Base-by-base conservation (phyloP, 1,139 yeast species). In the Debaryomycetaceae sp. region DNA sequence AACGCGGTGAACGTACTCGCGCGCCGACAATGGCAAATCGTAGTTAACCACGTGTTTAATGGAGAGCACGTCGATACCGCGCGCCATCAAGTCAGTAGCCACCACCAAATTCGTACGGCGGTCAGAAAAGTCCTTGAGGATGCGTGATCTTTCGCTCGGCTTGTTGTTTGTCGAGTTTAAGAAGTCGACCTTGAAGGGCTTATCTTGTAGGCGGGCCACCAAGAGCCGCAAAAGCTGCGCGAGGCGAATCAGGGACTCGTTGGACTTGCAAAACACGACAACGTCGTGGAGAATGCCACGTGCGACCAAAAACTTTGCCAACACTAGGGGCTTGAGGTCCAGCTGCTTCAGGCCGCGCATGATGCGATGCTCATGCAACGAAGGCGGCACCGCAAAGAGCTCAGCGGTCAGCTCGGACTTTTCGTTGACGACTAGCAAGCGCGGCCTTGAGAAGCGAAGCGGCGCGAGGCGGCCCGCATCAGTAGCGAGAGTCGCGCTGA, bases 1-100 rank as follows among this genome's bases (percentile, higher is more conserved):
- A 22, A 87, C 90, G 41, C 98, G 69, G 52, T 90, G 99, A 20
- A 90, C 83, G 43, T 90, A 92, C 45, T 90, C 98, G 39, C 92
- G 77, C 1, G 90, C 70, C 0, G 95, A 81, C 27, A 76, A 69
- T 6, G 98, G 98, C 32, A 86, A 57, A 44, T 92, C 98, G 49
- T 90, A 90, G 51, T 90, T 92, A 31, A 90, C 56, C 11, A 90
- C 96, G 36, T 76, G 73, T 19, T 75, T 66, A 29, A 92, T 74
- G 5, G 76, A 65, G 7, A 68, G 58, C 28, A 92, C 68, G 56
- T 90, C 95, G 25, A 90, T 73, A 58, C 99, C 99, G 55, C 99
- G 76, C 13, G 97, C 83, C 47, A 92, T 82, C 44, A 90, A 68
- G 54, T 90, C 99, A 0, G 98, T 90, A 16, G 94, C 85, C 7